These are phyloP conservation scores for Sarocladiaceae sp. DNA, from an alignment of 2,329 filamentous ascomycete genomes.

Conservation along the genomic window DNA sequence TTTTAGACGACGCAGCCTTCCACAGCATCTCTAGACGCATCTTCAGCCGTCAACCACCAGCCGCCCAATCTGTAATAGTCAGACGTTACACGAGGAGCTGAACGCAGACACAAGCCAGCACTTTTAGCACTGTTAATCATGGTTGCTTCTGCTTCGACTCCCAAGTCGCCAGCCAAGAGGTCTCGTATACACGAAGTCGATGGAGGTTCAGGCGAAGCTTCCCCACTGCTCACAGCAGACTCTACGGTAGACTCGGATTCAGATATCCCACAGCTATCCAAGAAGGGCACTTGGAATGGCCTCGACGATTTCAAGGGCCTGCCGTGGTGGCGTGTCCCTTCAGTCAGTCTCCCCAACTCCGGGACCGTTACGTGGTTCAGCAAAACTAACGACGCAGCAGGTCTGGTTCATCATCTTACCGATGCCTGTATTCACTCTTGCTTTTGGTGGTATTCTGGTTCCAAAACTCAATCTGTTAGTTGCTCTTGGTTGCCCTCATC, in stretches of 20 bases:
- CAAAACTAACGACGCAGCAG: slow-evolving; percentile 33
- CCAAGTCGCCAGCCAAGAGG: background rate
- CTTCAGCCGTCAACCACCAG: no score
- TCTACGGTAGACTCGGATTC: slow-evolving; percentile 13
- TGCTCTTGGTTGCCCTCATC: no score
- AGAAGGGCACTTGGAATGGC: slow-evolving; percentile 38
- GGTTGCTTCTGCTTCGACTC: background rate
- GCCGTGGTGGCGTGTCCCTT: slow-evolving; percentile 60
- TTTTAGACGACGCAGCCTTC: background rate
- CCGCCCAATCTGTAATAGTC: no score
- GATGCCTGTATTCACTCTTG: slow-evolving; percentile 76
- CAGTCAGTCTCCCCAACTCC: slow-evolving; percentile 37
- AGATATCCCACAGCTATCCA: slow-evolving; percentile 14
- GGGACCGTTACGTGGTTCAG: background rate
- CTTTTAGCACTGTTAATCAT: no score
- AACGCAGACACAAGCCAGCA: no score
- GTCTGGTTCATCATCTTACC: slow-evolving; percentile 80
- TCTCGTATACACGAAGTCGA: slow-evolving; percentile 4
- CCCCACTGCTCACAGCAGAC: slow-evolving; percentile 32
- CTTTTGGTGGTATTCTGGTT: slow-evolving; percentile 80
- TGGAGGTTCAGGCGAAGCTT: slow-evolving; percentile 28
- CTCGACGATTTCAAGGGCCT: slow-evolving; percentile 55
- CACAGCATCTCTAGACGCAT: background rate
- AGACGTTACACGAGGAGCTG: no score
- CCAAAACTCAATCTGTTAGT: slow-evolving; percentile 77